These are phyloP conservation scores for Trypanosoma lewisi DNA, from an alignment of 208 protist species.

Conservation along the genomic window DNA sequence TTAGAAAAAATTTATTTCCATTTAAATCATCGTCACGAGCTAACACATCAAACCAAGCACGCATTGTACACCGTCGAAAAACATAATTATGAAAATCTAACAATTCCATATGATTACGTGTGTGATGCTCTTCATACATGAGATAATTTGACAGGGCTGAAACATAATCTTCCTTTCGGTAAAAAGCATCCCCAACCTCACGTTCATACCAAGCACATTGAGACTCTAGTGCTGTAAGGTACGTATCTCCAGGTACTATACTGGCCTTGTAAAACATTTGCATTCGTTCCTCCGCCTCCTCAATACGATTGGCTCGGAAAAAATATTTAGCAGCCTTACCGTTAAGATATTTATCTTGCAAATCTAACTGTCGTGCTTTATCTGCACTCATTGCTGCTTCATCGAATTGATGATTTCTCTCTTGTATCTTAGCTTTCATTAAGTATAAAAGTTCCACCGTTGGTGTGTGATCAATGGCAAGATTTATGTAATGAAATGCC, in stretches of 20 bases:
- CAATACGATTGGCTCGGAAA: constrained; percentile 81
- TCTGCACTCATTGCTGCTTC: constrained; percentile 84
- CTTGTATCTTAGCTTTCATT: constrained; percentile 87
- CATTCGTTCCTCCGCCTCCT: constrained; percentile 83
- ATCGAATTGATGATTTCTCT: constrained; percentile 68
- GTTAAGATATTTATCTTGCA: constrained; percentile 96
- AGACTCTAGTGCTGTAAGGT: constrained; percentile 89
- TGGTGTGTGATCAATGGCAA: constrained; percentile 94
- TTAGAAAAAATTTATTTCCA: constrained; percentile 77
- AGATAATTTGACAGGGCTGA: constrained; percentile 90
- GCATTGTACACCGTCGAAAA: constrained; percentile 93
- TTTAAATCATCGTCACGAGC: constrained; percentile 69
- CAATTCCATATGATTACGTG: constrained; percentile 92
- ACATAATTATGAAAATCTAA: constrained; percentile 98
- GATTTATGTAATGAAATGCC: constrained; percentile 85
- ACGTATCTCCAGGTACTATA: constrained; percentile 53
- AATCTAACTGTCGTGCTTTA: constrained; percentile 89
- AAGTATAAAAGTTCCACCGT: constrained; percentile 94
- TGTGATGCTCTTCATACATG: constrained; percentile 92
- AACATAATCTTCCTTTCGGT: constrained; percentile 76
- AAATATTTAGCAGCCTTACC: constrained; percentile 92
- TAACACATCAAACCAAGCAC: constrained; percentile 94
- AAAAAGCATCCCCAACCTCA: constrained; percentile 88
- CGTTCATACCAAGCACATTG: constrained; percentile 97
- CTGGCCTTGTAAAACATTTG: constrained; percentile 87